phyloP scores from a whole-genome alignment of 1,284 basidiomycete species.

The Xerocomus minutiporus region DNA sequence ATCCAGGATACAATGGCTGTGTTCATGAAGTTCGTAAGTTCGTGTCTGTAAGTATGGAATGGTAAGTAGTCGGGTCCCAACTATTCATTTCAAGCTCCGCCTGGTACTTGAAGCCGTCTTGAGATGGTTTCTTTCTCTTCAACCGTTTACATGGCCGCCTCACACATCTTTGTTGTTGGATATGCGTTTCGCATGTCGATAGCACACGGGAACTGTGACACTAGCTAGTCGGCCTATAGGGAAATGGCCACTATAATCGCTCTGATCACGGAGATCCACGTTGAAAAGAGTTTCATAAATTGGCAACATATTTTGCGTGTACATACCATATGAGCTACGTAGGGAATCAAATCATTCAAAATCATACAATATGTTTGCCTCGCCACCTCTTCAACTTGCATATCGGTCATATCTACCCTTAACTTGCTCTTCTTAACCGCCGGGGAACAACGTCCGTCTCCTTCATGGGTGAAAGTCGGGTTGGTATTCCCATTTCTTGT shows the following conservation, averaged over 20 bases:
- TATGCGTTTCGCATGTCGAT: slow-evolving; percentile 56
- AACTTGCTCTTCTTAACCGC: slow-evolving; percentile 34
- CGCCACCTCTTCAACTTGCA: neutral
- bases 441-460: slow-evolving; percentile 46
- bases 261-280: slow-evolving; percentile 63
- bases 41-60: neutral
- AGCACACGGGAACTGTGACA: slow-evolving; percentile 39
- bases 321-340: no score
- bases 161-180: slow-evolving; percentile 45
- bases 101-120: no score
- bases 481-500: slow-evolving; percentile 54
- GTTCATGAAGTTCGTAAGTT: slow-evolving; percentile 10
- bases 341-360: neutral
- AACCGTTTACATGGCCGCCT: slow-evolving; percentile 38
- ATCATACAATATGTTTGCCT: neutral
- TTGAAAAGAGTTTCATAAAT: slow-evolving; percentile 77
- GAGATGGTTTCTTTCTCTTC: slow-evolving; percentile 14
- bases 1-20: slow-evolving; percentile 19
- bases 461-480: slow-evolving; percentile 58
- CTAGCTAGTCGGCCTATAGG: slow-evolving; percentile 48
- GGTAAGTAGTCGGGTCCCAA: neutral
- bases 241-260: slow-evolving; percentile 70
- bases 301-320: slow-evolving; percentile 45
- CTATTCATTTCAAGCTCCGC: slow-evolving; percentile 19
- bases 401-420: slow-evolving; percentile 10